Evolutionary conservation across 176 grass and related monocot species (phyloP).

Genomic region (Lolium perenne): DNA sequence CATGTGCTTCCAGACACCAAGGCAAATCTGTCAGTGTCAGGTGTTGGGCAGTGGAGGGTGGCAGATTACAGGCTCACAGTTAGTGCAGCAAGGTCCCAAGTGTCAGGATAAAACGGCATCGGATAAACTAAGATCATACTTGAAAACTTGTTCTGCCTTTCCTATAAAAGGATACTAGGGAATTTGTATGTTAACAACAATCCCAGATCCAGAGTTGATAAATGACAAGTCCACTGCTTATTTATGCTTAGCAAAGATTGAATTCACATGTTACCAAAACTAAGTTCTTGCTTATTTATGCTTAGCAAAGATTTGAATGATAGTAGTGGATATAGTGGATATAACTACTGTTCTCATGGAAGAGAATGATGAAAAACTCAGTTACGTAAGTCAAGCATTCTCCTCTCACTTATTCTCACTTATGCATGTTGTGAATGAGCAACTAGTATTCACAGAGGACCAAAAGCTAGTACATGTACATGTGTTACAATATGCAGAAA

Average conservation of each 20-base stretch:
- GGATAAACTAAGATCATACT: slow-evolving; percentile 38
- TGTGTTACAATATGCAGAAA: no score
- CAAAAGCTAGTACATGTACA: no score
- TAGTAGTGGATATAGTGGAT: slow-evolving; percentile 1
- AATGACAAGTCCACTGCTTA: neutral
- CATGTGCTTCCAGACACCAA: slow-evolving; percentile 48
- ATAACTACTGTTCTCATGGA: neutral
- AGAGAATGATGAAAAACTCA: neutral
- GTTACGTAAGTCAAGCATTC: neutral
- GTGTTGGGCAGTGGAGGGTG: slow-evolving; percentile 46
- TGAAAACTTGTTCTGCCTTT: neutral
- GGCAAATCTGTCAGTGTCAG: slow-evolving; percentile 46
- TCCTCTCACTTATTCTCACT: no score
- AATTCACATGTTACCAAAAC: slow-evolving; percentile 7
- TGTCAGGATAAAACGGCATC: slow-evolving; percentile 32
- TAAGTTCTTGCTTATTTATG: slow-evolving; percentile 11
- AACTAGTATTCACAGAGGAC: no score
- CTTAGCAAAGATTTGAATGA: neutral
- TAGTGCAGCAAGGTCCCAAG: slow-evolving; percentile 34
- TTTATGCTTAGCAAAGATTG: neutral
- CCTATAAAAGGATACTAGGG: slow-evolving; percentile 9
- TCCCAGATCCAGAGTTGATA: slow-evolving; percentile 1
- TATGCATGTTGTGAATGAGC: no score
- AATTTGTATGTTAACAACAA: slow-evolving; percentile 19
- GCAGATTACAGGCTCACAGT: slow-evolving; percentile 43